A percentile compares a stretch with the other conserved stretches of the same genome.
Conservation (phyloP, 2,329 filamentous ascomycete genomes). For the Aspergillus spinulosporus region DNA sequence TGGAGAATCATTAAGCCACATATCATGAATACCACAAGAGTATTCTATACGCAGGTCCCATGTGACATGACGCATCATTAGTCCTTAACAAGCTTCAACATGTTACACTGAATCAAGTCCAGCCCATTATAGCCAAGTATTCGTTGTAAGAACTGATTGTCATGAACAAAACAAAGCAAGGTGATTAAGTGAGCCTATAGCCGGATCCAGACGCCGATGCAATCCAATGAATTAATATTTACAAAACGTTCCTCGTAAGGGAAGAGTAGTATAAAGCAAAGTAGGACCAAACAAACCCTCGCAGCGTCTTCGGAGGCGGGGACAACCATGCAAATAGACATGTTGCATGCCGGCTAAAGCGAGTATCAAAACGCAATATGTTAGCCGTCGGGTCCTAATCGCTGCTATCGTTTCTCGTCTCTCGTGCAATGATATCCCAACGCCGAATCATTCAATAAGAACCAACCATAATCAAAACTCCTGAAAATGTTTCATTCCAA, state of each 20-base stretch:
- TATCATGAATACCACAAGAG: background rate
- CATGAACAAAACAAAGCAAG: slow-evolving; percentile 2
- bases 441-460: slow-evolving; percentile 26
- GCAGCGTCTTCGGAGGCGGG: slow-evolving; percentile 16
- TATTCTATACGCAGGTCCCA: background rate
- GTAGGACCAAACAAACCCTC: slow-evolving; percentile 10
- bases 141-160: slow-evolving; percentile 1
- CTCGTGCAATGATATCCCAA: slow-evolving; percentile 33
- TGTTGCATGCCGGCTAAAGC: slow-evolving; percentile 19
- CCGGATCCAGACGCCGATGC: slow-evolving; percentile 6
- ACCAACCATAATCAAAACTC: slow-evolving; percentile 29
- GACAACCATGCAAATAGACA: slow-evolving; percentile 28
- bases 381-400: slow-evolving; percentile 22
- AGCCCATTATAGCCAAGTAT: background rate
- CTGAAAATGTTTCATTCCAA: slow-evolving; percentile 28
- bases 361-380: slow-evolving; percentile 12
- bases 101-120: slow-evolving; percentile 3
- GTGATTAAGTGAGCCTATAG: slow-evolving; percentile 15
- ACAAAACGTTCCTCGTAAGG: slow-evolving; percentile 18
- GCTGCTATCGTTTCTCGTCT: slow-evolving; percentile 34
- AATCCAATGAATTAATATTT: slow-evolving; percentile 23
- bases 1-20: background rate
- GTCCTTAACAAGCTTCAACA: background rate
- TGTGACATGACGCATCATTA: background rate
- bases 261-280: slow-evolving; percentile 12